Evolutionary conservation across 108 stramenopile species (phyloP), one percentile per base, ranked within the genome.

Genomic region (Thalassiosira profunda): DNA sequence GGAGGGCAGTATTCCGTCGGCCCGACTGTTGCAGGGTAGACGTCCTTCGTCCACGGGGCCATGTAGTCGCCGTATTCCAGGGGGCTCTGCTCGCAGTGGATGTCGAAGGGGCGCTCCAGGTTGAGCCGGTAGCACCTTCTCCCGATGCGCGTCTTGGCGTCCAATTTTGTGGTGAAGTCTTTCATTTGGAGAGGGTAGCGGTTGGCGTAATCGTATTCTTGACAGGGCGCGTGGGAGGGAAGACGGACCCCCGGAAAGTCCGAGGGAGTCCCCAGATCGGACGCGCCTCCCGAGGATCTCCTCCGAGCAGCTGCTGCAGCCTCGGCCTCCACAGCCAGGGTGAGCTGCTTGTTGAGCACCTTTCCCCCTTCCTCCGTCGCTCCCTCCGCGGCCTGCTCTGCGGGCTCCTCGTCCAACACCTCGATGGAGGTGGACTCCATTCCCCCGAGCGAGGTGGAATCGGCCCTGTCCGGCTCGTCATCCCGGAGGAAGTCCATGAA

Each of bases 61-160:
- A 77, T 69, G 36, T 64, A 69, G 25, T 77, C 76, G 3, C 76
- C 76, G 20, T 77, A 77, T 38, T 77, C 76, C 24, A 77, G 38
- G 12, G 76, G 76, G 20, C 53, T 56, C 30, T 63, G 68, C 15
- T 77, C 78, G 18, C 46, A 59, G 14, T 58, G 63, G n/a, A 79
- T 74, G 37, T 69, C 25, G 10, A 68, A 61, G 3, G 78, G 78
- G 15, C 72, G 72, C 42, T 79, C 78, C 7, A 79, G 44, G 38
- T 79, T 79, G n/a, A 79, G 48, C 2, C 78, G 67, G 46, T 74
- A 74, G 36, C 67, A 67, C 24, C 73, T 46, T 5, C n/a, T 23
- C 0, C 51, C 51, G 14, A 18, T 14, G 15, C 49, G 49, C 4
- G 7, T 0, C 15, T 52, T 52, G 51, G 26, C 1, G 1, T 28